Conservation (phyloP, 345 rosid genomes). For the Chamaenerion angustifolium region DNA sequence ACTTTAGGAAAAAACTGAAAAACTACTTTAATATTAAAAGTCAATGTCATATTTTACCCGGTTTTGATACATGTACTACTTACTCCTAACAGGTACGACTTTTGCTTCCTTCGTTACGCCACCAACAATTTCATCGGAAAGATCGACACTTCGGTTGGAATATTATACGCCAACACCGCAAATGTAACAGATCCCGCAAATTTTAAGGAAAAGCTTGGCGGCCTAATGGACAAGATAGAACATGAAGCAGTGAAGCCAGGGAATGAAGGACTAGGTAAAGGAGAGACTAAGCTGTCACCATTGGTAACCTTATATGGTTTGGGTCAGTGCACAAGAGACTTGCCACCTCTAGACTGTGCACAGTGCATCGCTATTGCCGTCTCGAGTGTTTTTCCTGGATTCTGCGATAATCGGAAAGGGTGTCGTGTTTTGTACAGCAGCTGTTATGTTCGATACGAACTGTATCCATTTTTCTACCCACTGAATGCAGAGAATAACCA, state of each 20-base stretch:
- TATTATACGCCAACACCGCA: slow-evolving; percentile 36
- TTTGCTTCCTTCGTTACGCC: slow-evolving; percentile 48
- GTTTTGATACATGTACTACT: too few species aligned
- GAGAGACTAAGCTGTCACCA: slow-evolving; percentile 30
- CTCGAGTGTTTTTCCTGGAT: slow-evolving; percentile 24
- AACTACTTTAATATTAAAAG: too few species aligned
- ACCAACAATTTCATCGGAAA: slow-evolving; percentile 28
- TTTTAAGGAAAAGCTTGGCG: slow-evolving; percentile 38
- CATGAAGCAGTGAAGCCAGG: slow-evolving; percentile 34
- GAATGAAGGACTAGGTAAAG: slow-evolving; percentile 53
- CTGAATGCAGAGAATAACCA: slow-evolving; percentile 21
- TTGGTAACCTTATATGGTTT: slow-evolving; percentile 48
- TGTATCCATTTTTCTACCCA: slow-evolving; percentile 74
- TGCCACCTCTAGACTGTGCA: slow-evolving; percentile 38
- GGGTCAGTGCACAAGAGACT: slow-evolving; percentile 63
- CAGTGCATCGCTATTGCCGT: slow-evolving; percentile 64
- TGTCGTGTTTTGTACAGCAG: slow-evolving; percentile 58
- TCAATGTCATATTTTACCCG: too few species aligned
- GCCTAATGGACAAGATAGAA: slow-evolving; percentile 28
- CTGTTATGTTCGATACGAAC: slow-evolving; percentile 61
- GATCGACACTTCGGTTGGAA: slow-evolving; percentile 35
- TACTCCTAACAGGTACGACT: slow-evolving; percentile 25
- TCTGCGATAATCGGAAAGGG: slow-evolving; percentile 41
- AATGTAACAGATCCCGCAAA: slow-evolving; percentile 38
- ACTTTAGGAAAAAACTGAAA: too few species aligned